phyloP scores from a whole-genome alignment of 2,329 filamentous ascomycete genomes.

The Talaromyces sp. region DNA sequence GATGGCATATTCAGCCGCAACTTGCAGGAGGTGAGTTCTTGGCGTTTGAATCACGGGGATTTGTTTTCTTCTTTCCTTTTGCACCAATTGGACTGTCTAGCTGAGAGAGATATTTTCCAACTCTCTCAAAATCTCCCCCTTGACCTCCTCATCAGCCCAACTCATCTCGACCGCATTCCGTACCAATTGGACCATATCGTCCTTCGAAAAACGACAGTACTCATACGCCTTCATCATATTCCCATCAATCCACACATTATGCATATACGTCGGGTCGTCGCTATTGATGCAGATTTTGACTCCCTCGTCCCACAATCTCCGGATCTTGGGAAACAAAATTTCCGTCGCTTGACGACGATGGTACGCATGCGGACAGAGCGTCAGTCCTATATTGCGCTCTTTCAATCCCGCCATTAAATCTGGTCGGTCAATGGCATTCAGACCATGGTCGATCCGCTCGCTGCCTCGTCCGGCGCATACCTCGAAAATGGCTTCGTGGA shows the following conservation, averaged over 20 bases:
- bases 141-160: constrained; percentile 45
- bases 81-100: background rate
- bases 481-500: constrained; percentile 36
- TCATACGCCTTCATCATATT: constrained; percentile 46
- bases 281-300: constrained; percentile 49
- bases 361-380: constrained; percentile 41
- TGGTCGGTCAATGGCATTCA: constrained; percentile 37
- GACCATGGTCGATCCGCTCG: constrained; percentile 44
- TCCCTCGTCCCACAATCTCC: constrained; percentile 42
- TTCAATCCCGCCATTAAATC: constrained; percentile 34
- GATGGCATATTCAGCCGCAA: background rate
- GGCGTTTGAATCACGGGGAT: background rate
- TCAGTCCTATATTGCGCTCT: constrained; percentile 37
- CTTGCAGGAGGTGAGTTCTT: background rate
- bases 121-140: constrained; percentile 23
- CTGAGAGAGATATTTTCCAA: background rate
- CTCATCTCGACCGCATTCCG: constrained; percentile 46
- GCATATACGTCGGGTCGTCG: constrained; percentile 51
- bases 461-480: constrained; percentile 28
- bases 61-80: constrained; percentile 2
- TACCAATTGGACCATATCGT: constrained; percentile 43
- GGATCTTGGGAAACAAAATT: constrained; percentile 45
- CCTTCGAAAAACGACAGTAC: constrained; percentile 40
- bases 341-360: constrained; percentile 42
- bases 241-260: constrained; percentile 49